A percentile compares a stretch with the other conserved stretches of the same genome.
Conservation (phyloP, 1,139 yeast species). For the Yamadazyma jaroonii region DNA sequence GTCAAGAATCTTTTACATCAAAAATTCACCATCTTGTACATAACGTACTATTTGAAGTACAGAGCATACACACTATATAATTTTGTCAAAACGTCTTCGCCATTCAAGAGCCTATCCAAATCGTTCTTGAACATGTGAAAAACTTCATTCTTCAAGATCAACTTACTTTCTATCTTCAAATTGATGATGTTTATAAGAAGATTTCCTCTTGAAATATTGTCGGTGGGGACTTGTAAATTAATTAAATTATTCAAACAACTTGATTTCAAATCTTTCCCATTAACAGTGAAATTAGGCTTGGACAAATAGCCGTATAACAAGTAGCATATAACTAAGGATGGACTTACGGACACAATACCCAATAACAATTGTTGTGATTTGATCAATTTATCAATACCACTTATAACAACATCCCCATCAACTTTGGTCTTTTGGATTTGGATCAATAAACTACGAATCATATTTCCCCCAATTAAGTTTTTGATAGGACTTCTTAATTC, state of each 20-base stretch:
- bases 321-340: constrained; percentile 63
- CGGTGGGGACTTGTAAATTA: constrained; percentile 39
- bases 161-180: constrained; percentile 46
- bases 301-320: constrained; percentile 27
- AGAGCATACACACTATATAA: constrained; percentile 11
- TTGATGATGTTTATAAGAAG: constrained; percentile 57
- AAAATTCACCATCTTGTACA: too few relatives aligned
- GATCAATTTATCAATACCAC: constrained; percentile 84
- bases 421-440: constrained; percentile 95
- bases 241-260: constrained; percentile 54
- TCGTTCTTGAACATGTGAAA: constrained; percentile 12
- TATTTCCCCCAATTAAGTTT: constrained; percentile 62
- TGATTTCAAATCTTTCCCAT: constrained; percentile 39
- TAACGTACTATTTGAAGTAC: constrained; percentile 9
- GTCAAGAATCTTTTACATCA: too few relatives aligned
- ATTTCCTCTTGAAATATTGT: constrained; percentile 40
- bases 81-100: constrained; percentile 11
- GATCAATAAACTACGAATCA: constrained; percentile 74
- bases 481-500: constrained; percentile 71
- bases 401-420: constrained; percentile 87
- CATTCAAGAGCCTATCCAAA: constrained; percentile 11
- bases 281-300: constrained; percentile 27
- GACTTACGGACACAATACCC: constrained; percentile 86
- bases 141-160: constrained; percentile 20
- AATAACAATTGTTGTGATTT: constrained; percentile 91